Conservation (phyloP, 805 yeast genomes). For the Komagataella pastoris region DNA sequence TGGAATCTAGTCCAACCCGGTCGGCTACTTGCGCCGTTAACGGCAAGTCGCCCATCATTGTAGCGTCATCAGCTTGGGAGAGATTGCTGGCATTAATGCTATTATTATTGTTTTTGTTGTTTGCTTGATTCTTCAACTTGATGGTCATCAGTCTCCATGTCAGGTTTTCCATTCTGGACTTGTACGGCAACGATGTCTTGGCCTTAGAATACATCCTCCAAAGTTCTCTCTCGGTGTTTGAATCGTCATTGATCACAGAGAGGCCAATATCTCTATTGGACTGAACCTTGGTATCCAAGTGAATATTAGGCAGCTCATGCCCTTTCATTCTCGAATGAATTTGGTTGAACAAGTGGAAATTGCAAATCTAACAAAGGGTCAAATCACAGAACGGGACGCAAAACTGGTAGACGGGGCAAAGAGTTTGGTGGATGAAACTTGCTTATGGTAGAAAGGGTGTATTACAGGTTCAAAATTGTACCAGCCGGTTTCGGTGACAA, state of each 20-base stretch:
- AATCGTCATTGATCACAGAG: background rate
- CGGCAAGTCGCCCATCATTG: background rate
- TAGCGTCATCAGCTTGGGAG: background rate
- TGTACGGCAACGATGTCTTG: constrained; percentile 59
- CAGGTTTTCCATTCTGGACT: constrained; percentile 66
- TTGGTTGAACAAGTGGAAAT: background rate
- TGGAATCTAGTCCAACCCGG: background rate
- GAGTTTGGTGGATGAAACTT: background rate
- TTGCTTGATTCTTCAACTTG: constrained; percentile 11
- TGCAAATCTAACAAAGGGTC: background rate
- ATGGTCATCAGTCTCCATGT: constrained; percentile 82
- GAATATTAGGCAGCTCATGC: background rate
- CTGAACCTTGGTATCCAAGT: background rate
- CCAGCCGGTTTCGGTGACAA: background rate
- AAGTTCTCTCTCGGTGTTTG: constrained; percentile 12
- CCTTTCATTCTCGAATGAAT: background rate
- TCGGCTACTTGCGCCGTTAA: background rate
- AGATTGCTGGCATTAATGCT: background rate
- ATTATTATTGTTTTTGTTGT: background rate
- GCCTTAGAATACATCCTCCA: constrained; percentile 82
- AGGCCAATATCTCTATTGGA: background rate
- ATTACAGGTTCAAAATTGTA: background rate
- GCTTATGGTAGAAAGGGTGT: background rate
- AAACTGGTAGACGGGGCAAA: background rate
- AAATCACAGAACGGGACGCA: background rate